Conservation (phyloP, 1,139 yeast species). For the Protomyces pachydermus region DNA sequence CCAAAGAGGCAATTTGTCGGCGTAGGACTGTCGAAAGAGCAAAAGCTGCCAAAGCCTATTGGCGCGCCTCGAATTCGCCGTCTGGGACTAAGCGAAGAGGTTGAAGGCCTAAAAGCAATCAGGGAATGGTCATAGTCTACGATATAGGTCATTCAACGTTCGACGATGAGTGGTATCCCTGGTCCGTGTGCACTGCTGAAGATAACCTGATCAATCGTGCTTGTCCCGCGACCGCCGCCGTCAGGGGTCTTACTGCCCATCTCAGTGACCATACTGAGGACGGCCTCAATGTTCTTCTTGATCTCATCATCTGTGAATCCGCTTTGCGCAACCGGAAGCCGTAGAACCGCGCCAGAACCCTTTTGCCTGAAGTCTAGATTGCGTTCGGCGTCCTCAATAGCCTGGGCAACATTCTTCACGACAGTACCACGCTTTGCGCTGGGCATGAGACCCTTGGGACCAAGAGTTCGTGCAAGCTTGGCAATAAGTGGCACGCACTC, state of each 20-base stretch:
- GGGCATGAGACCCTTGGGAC: slow-evolving; percentile 90
- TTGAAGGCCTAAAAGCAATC: slow-evolving; percentile 13
- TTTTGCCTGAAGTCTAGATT: slow-evolving; percentile 69
- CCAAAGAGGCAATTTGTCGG: slow-evolving; percentile 90
- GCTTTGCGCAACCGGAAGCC: slow-evolving; percentile 36
- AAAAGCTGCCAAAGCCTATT: slow-evolving; percentile 77
- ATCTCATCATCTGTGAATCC: slow-evolving; percentile 74
- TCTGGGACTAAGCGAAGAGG: slow-evolving; percentile 49
- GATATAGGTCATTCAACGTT: neutral
- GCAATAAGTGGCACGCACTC: slow-evolving; percentile 62
- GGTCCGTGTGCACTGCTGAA: slow-evolving; percentile 76
- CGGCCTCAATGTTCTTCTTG: slow-evolving; percentile 62
- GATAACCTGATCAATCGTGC: slow-evolving; percentile 64
- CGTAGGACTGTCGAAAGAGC: slow-evolving; percentile 62
- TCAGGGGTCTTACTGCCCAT: slow-evolving; percentile 42
- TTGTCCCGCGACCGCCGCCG: slow-evolving; percentile 58
- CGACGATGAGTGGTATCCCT: slow-evolving; percentile 44
- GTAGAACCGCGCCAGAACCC: slow-evolving; percentile 36
- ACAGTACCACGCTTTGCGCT: slow-evolving; percentile 82
- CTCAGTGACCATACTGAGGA: slow-evolving; percentile 52
- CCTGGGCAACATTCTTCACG: slow-evolving; percentile 52
- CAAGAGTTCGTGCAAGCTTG: slow-evolving; percentile 68
- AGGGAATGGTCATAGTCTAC: slow-evolving; percentile 10
- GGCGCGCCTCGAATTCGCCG: slow-evolving; percentile 81
- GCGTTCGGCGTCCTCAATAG: slow-evolving; percentile 44